Percentiles rank a stretch among this genome's conserved stretches.
These are phyloP conservation scores for Fusarium sp. DNA, from an alignment of 2,329 filamentous ascomycete species.

Conservation along the genomic window DNA sequence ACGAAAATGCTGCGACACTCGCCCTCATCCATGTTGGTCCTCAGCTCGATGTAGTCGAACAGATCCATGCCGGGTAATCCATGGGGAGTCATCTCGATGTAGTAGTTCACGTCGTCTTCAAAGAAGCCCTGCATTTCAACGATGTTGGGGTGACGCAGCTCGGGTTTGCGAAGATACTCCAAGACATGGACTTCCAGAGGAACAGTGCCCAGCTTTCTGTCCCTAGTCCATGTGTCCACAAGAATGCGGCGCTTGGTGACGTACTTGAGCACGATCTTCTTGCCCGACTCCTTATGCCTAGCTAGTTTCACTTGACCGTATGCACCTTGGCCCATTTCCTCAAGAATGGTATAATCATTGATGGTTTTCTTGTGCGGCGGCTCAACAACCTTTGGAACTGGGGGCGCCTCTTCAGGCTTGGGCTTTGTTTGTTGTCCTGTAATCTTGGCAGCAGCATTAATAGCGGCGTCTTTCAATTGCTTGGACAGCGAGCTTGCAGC, in stretches of 20 bases:
- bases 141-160: constrained; percentile 75
- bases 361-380: constrained; percentile 80
- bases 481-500: constrained; percentile 64
- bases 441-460: constrained; percentile 66
- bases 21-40: constrained; percentile 94
- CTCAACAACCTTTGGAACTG: constrained; percentile 54
- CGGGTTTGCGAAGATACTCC: constrained; percentile 86
- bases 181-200: constrained; percentile 97
- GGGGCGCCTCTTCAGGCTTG: constrained; percentile 51
- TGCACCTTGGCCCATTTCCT: constrained; percentile 98
- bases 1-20: constrained; percentile 96
- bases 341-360: constrained; percentile 88
- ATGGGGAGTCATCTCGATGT: constrained; percentile 98
- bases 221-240: constrained; percentile 97
- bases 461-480: constrained; percentile 68
- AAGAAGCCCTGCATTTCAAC: constrained; percentile 81
- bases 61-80: constrained; percentile 97
- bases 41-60: constrained; percentile 98
- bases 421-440: constrained; percentile 56
- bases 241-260: constrained; percentile 97
- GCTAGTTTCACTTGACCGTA: constrained; percentile 98
- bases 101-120: constrained; percentile 91
- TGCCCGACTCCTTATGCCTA: constrained; percentile 81
- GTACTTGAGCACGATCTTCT: constrained; percentile 95
- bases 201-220: constrained; percentile 91